phyloP scores from a whole-genome alignment of 345 rosid species.

The Rhodamnia argentea region DNA sequence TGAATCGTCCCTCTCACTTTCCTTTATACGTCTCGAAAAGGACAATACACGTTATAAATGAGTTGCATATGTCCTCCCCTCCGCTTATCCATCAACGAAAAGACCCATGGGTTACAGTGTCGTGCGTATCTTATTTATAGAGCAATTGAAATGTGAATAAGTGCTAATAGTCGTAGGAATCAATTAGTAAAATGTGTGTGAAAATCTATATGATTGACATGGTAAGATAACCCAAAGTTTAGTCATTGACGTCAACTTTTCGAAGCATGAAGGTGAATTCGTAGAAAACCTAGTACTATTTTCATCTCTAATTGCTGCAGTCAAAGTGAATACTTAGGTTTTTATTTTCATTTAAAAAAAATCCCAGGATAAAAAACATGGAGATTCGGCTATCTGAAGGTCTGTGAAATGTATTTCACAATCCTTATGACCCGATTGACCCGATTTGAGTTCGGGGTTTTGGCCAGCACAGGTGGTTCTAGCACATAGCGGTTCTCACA shows the following conservation, averaged over 20 bases:
- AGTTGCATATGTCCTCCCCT: neutral
- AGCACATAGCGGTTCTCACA: fast-evolving
- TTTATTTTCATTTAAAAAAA: neutral
- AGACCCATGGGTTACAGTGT: neutral
- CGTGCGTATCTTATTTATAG: neutral
- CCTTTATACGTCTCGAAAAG: neutral
- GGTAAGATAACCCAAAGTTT: neutral
- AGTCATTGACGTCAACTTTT: neutral
- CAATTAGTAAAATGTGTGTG: neutral
- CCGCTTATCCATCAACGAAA: too few species aligned
- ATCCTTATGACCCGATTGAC: too few species aligned
- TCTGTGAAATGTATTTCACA: neutral
- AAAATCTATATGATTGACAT: neutral
- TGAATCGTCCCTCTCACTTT: neutral
- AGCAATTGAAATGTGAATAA: neutral
- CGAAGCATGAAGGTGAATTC: neutral
- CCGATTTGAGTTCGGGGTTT: neutral
- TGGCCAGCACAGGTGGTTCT: neutral
- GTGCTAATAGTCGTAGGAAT: neutral
- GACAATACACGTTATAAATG: neutral
- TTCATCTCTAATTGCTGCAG: neutral
- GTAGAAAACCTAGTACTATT: neutral
- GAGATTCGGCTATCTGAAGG: neutral
- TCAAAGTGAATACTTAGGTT: neutral
- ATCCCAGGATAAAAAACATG: neutral